Percentiles rank a stretch among this genome's conserved stretches.
Conservation (phyloP, 768 basidiomycete species). For the Hericium alpestre region DNA sequence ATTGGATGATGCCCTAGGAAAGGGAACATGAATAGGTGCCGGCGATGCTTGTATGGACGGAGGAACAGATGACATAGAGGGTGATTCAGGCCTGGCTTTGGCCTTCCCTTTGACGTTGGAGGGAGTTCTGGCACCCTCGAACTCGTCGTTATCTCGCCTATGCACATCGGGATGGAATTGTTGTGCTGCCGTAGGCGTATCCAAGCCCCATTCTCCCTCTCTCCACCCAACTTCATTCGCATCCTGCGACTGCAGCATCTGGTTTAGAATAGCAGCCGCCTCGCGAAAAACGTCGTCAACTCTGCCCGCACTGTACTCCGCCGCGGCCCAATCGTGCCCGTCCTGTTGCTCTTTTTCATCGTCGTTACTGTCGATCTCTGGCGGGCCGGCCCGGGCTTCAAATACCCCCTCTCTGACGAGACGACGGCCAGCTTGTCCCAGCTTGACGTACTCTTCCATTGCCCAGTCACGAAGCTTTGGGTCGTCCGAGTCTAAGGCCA, state of each 20-base stretch:
- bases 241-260: constrained; percentile 9
- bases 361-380: constrained; percentile 5
- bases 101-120: not conserved
- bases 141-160: not conserved
- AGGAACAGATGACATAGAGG: not conserved
- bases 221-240: constrained; percentile 5
- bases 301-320: constrained; percentile 9
- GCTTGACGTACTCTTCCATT: constrained; percentile 13
- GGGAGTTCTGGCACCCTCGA: not conserved
- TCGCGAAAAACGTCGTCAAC: constrained; percentile 12
- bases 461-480: constrained; percentile 12
- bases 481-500: constrained; percentile 13
- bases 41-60: not conserved
- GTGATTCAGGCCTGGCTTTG: not conserved
- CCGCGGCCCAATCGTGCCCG: constrained; percentile 11
- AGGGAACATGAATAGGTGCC: constrained; percentile 5
- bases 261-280: constrained; percentile 7
- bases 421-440: constrained; percentile 5
- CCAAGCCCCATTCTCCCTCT: not conserved
- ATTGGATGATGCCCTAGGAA: constrained; percentile 7
- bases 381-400: constrained; percentile 4
- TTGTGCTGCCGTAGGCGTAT: not conserved
- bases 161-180: not conserved
- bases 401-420: constrained; percentile 13
- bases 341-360: constrained; percentile 10